Evolutionary conservation across 441 rosid species (phyloP).

Genomic region (Populus hybrid): DNA sequence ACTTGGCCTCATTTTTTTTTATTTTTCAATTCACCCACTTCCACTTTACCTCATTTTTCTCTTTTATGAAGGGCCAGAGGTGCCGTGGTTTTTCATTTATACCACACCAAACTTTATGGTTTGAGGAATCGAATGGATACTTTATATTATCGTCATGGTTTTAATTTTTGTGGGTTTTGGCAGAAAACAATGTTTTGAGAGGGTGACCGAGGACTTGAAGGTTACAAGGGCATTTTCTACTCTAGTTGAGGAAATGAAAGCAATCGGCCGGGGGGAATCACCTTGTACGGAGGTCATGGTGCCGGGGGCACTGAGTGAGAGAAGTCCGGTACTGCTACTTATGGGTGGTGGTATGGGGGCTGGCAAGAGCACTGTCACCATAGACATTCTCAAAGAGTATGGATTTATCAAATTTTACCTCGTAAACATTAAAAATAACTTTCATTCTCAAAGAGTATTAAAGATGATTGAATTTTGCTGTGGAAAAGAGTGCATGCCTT

Average conservation of each 20-base stretch:
- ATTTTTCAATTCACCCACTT: no score
- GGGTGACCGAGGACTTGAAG: constrained; percentile 53
- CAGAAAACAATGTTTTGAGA: constrained; percentile 79
- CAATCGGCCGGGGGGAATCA: constrained; percentile 39
- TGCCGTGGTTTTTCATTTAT: no score
- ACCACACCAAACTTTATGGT: no score
- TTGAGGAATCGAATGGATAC: not conserved
- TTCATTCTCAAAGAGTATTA: no score
- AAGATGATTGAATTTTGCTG: no score
- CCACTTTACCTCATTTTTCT: no score
- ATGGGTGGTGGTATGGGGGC: constrained; percentile 99
- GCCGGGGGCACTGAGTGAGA: constrained; percentile 59
- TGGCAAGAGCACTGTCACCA: constrained; percentile 91
- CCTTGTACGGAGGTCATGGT: constrained; percentile 64
- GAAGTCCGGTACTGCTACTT: constrained; percentile 82
- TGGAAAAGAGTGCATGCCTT: no score
- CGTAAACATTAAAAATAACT: not conserved
- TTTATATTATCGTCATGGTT: not conserved
- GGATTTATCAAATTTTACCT: not conserved
- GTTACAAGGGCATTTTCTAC: constrained; percentile 63
- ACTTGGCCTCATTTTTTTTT: no score
- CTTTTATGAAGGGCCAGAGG: no score
- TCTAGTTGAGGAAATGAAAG: constrained; percentile 75
- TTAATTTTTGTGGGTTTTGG: not conserved
- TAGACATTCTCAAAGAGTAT: constrained; percentile 73